Evolutionary conservation across 306 rosid genomes (phyloP), one percentile per base, ranked within the genome.

Genomic region (Prunus salicina): DNA sequence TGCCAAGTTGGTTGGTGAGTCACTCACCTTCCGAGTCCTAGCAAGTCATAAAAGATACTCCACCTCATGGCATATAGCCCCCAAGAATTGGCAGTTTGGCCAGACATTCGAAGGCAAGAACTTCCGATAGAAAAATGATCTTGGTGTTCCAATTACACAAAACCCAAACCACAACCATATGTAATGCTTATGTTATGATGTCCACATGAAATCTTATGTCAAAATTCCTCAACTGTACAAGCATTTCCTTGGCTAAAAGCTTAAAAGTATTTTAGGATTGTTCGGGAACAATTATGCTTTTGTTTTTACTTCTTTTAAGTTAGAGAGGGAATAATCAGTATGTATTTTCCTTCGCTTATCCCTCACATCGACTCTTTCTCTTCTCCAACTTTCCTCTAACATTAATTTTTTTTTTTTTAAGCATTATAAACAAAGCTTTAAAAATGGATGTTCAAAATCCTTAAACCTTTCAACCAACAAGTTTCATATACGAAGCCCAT

Each of bases 41-140:
- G 71, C 87, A 3, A 86, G 96, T 47, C 97, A 93, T 47, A 84
- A 82, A 2, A 84, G 86, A 69, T 51, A 3, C 78, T 71, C 81
- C 2, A 86, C 87, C 12, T 75, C 89, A 9, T n/a, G 65, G 85
- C 72, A 49, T 46, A 27, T 93, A 24, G 78, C 68, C 64, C 93
- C 92, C 15, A 25, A 66, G 5, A 67, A 79, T 69, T 91, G 98
- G 92, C 89, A 86, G 50, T 86, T 87, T 60, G 96, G 96, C 63
- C 90, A 87, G 67, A 87, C 96, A n/a, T 91, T 76, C 30, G 79
- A 82, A 67, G 92, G 96, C 81, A 82, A 86, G 79, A 91, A 91
- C 77, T 85, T 89, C 62, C 64, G 19, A 38, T 57, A 80, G 5
- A 20, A 56, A 56, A 38, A 38, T 38, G 43, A 38, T 38, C 2